Conservation (phyloP, 2,329 filamentous ascomycete species). For the Cercospora zeae-maydis region DNA sequence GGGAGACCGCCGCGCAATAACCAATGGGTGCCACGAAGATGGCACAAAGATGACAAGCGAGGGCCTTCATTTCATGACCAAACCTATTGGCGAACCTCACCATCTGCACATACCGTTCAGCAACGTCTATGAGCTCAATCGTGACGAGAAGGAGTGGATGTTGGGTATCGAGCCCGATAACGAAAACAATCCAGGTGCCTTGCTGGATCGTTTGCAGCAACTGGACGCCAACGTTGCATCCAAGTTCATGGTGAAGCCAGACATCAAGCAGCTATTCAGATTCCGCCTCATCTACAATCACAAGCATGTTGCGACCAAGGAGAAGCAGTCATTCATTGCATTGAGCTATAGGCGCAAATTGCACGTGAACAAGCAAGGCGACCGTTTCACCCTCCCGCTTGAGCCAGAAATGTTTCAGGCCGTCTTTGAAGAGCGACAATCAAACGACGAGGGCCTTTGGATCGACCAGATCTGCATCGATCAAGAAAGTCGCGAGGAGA, state of each 20-base stretch:
- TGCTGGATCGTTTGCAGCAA: conserved; percentile 25
- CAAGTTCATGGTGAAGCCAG: conserved; percentile 35
- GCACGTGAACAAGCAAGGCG: conserved; percentile 31
- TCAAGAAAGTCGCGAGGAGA: conserved; percentile 41
- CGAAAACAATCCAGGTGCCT: conserved; percentile 24
- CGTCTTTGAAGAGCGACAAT: conserved; percentile 39
- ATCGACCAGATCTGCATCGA: conserved; percentile 47
- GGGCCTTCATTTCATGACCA: conserved; percentile 25
- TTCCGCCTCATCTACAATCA: conserved; percentile 40
- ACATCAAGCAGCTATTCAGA: conserved; percentile 32
- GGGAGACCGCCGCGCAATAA: conserved; percentile 8
- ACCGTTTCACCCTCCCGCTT: conserved; percentile 41
- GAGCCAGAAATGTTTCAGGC: conserved; percentile 41
- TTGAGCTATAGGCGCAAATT: conserved; percentile 44
- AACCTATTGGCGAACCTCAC: conserved; percentile 24
- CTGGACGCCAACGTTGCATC: conserved; percentile 27
- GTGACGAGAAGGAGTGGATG: conserved; percentile 28
- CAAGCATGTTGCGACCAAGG: conserved; percentile 33
- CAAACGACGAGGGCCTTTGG: conserved; percentile 42
- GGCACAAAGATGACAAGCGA: not conserved
- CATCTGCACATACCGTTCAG: conserved; percentile 24
- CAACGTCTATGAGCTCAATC: conserved; percentile 30
- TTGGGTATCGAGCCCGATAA: conserved; percentile 31
- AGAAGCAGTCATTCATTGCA: conserved; percentile 43
- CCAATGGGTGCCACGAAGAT: conserved; percentile 4